Base-by-base conservation (phyloP, 352 stramenopile genomes). In the Globisporangium yorkense region DNA sequence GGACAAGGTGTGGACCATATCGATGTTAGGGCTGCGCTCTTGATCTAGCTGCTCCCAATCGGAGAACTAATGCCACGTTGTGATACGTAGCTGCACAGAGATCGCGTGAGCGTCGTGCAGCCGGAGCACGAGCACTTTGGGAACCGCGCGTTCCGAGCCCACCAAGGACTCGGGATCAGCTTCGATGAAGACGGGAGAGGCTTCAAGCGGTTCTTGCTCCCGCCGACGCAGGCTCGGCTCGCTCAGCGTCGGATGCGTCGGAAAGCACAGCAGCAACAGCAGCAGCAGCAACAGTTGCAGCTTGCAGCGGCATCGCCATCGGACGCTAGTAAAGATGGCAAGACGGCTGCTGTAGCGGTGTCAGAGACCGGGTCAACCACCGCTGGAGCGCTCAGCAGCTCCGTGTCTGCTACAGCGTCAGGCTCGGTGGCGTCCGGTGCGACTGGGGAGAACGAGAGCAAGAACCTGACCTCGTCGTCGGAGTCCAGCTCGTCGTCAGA, bases 401-500 rank as follows among this genome's bases (percentile, higher is more conserved):
- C n/a, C 8, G 44, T 49, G n/a, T 49, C 44, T 8, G 51, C 20
- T 31, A 43, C 27, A 29, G 53, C 52, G 3, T 53, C 39, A 20
- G 39, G 35, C 18, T 57, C 48, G 2, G 40, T 44, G 33, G 20
- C 52, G 16, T 54, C 51, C 2, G 44, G 41, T 39, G 29, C 57
- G 9, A 41, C 51, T 24, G 49, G 35, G 3, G 80, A 87, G n/a
- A 74, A 68, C 24, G 77, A 90, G 12, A 67, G 66, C 9, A 84
- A 85, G 52, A 81, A 68, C 8, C 43, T 80, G 16, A 90, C 76
- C 54, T 89, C 82, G 10, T 92, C 77, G 31, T 92, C 82, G 0
- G 77, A 88, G 39, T 92, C 82, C 10, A 89, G 79, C 48, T 92
- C 84, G 2, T 79, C 89, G n/a, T 93, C 80, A 1, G 84, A 94